Conservation (phyloP, 106 monocot species). For the Triglochin maritima region DNA sequence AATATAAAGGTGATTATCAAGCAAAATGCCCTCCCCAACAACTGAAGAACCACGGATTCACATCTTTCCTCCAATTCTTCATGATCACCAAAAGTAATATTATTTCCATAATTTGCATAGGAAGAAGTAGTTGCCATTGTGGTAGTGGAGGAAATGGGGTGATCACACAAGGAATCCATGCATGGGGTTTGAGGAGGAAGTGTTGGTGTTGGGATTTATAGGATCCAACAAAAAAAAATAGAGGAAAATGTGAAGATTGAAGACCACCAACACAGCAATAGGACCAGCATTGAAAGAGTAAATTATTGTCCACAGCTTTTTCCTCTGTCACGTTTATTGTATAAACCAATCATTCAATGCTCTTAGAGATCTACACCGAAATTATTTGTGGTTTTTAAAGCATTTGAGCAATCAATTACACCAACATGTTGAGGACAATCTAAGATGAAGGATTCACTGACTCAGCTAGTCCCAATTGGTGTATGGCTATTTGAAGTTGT, state of each 20-base stretch:
- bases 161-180: slow-evolving; percentile 1
- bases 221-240: not conserved
- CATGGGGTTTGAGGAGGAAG: not conserved
- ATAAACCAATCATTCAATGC: no score
- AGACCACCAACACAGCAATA: no score
- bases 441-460: no score
- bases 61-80: no score
- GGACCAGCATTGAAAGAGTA: not conserved
- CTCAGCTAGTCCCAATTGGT: no score
- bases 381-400: no score
- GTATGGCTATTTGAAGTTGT: no score
- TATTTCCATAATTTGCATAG: not conserved
- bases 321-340: no score
- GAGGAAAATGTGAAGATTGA: not conserved
- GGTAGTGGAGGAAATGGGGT: not conserved
- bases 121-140: not conserved
- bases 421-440: no score
- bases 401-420: no score
- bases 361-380: no score
- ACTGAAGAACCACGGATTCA: slow-evolving; percentile 1
- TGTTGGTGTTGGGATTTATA: not conserved
- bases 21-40: not conserved
- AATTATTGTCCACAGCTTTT: not conserved
- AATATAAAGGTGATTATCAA: slow-evolving; percentile 4
- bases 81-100: no score